Evolutionary conservation across 164 flowering plant genomes (phyloP).

Genomic region (Magnolia kwangsiensis): DNA sequence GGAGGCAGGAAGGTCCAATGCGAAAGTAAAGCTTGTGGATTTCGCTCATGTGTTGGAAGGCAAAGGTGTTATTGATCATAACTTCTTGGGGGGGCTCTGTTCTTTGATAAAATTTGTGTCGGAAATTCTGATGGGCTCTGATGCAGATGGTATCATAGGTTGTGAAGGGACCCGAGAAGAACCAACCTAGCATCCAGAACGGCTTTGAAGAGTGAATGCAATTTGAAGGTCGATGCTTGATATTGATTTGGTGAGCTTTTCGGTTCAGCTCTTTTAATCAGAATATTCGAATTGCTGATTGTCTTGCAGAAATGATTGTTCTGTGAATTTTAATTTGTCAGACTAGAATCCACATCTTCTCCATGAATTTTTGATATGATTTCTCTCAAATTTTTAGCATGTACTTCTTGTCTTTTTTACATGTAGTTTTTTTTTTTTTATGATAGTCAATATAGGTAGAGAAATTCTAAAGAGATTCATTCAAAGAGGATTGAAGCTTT

Average conservation of each 20-base stretch:
- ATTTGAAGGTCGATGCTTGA: background rate
- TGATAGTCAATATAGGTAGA: no score
- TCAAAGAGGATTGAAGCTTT: no score
- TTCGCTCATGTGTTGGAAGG: slow-evolving; percentile 83
- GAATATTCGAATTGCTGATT: background rate
- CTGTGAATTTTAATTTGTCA: background rate
- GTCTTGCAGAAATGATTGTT: background rate
- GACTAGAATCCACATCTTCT: background rate
- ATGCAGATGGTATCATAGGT: slow-evolving; percentile 9
- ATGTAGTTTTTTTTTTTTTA: no score
- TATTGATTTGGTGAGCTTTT: background rate
- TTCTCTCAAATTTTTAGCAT: no score
- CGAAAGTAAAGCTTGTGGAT: slow-evolving; percentile 75
- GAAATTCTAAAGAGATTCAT: no score
- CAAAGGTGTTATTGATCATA: slow-evolving; percentile 78
- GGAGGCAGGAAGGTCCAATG: slow-evolving; percentile 28
- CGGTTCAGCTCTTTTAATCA: background rate
- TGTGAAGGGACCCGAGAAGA: background rate
- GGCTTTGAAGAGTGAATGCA: background rate
- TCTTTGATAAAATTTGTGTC: slow-evolving; percentile 78
- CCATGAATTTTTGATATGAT: background rate
- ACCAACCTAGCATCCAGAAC: background rate
- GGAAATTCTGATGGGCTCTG: slow-evolving; percentile 41
- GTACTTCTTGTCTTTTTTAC: no score
- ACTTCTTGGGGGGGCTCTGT: slow-evolving; percentile 91